phyloP scores from a whole-genome alignment of 2,329 filamentous ascomycete species.

The Pyricularia grisea region DNA sequence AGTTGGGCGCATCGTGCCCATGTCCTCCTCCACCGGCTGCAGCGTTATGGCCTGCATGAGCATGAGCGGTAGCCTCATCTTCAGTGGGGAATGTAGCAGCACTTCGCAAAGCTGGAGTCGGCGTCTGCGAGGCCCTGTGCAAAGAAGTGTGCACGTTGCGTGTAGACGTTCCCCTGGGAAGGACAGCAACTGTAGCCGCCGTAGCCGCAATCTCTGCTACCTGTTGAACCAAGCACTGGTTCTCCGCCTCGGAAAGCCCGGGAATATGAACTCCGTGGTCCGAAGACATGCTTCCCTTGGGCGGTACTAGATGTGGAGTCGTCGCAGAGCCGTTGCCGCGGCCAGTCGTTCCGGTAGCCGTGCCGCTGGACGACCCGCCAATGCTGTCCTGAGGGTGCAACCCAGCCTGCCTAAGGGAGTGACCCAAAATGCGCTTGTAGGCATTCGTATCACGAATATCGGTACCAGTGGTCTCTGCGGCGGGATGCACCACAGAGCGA shows the following conservation, averaged over 20 bases:
- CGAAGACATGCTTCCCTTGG: slow-evolving; percentile 39
- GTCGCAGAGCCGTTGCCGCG: slow-evolving; percentile 32
- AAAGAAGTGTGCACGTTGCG: slow-evolving; percentile 4
- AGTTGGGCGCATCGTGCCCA: slow-evolving; percentile 97
- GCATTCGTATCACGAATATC: slow-evolving; percentile 82
- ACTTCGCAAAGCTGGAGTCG: not conserved
- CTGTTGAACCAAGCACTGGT: slow-evolving; percentile 69
- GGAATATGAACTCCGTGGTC: slow-evolving; percentile 34
- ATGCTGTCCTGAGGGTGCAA: slow-evolving; percentile 44
- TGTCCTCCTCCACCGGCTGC: slow-evolving; percentile 22
- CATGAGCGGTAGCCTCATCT: slow-evolving; percentile 12
- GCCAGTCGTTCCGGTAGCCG: slow-evolving; percentile 15
- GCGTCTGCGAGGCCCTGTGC: not conserved
- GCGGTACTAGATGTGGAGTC: slow-evolving; percentile 68
- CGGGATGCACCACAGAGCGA: slow-evolving; percentile 10
- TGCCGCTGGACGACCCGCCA: slow-evolving; percentile 25
- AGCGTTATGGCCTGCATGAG: slow-evolving; percentile 12
- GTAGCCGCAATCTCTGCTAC: slow-evolving; percentile 92
- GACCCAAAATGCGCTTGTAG: slow-evolving; percentile 87
- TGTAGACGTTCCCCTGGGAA: slow-evolving; percentile 7
- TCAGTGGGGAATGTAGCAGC: not conserved
- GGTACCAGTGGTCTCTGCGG: slow-evolving; percentile 38
- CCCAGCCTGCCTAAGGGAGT: slow-evolving; percentile 79
- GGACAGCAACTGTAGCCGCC: slow-evolving; percentile 66
- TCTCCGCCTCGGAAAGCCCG: slow-evolving; percentile 74